Percentiles rank a stretch among this genome's conserved stretches.
These are phyloP conservation scores for Anisodus acutangulus DNA, from an alignment of 257 asterid species.

Conservation along the genomic window DNA sequence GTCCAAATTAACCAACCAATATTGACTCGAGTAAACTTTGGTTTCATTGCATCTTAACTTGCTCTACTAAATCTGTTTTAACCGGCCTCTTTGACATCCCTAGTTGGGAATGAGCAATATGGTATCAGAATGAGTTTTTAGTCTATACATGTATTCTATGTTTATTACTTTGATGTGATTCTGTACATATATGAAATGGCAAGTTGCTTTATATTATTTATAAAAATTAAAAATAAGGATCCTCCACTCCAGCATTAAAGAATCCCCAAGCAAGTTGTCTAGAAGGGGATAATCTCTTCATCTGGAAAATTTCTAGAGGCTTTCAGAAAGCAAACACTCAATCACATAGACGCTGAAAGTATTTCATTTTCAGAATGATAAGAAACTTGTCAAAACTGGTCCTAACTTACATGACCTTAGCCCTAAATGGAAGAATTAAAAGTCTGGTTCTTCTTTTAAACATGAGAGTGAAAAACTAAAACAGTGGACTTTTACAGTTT, in stretches of 20 bases:
- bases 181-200: neutral
- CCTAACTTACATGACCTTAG: neutral
- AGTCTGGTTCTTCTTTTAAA: conserved; percentile 12
- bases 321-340: neutral
- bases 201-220: neutral
- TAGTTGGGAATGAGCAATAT: neutral
- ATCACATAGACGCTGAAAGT: neutral
- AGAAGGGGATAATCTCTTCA: neutral
- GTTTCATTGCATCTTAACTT: neutral
- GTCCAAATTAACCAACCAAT: neutral
- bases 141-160: neutral
- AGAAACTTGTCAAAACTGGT: neutral
- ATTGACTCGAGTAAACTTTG: neutral
- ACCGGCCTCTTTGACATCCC: neutral
- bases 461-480: neutral
- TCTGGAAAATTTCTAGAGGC: neutral
- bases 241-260: neutral
- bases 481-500: neutral
- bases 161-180: neutral
- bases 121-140: neutral
- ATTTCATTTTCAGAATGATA: conserved; percentile 21
- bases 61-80: neutral
- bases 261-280: neutral
- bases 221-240: neutral
- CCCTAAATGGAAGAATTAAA: neutral